Conservation (phyloP, 2,329 filamentous ascomycete species). For the Orbilia quercus region DNA sequence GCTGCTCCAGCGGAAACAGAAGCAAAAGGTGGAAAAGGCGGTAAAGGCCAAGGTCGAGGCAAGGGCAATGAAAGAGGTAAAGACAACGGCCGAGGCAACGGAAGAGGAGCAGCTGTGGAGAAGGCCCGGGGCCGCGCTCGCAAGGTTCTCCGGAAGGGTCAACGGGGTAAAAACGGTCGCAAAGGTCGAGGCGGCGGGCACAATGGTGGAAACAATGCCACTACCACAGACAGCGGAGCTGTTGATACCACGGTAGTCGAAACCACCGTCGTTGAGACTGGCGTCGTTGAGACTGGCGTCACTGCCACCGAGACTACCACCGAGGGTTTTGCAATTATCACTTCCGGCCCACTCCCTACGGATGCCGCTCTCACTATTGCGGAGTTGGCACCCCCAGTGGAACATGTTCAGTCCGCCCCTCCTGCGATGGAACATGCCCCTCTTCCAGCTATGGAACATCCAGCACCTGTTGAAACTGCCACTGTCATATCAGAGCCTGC, state of each 20-base stretch:
- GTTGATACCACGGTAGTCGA: slow-evolving; percentile 14
- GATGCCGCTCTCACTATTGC: background rate
- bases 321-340: slow-evolving; percentile 42
- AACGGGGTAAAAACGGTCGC: slow-evolving; percentile 1
- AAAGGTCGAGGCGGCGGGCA: slow-evolving; percentile 8
- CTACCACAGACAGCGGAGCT: slow-evolving; percentile 27
- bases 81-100: background rate
- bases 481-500: background rate
- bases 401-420: background rate
- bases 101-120: background rate
- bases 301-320: slow-evolving; percentile 22
- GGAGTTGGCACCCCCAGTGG: slow-evolving; percentile 8
- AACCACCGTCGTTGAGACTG: slow-evolving; percentile 4
- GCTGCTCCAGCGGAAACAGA: slow-evolving; percentile 18
- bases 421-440: background rate
- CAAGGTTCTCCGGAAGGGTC: slow-evolving; percentile 8
- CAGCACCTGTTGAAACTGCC: slow-evolving; percentile 3
- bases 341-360: slow-evolving; percentile 23
- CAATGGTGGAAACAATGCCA: slow-evolving; percentile 19
- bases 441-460: slow-evolving; percentile 18
- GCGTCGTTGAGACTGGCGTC: slow-evolving; percentile 2
- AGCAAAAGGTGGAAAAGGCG: slow-evolving; percentile 16
- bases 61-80: slow-evolving; percentile 1
- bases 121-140: background rate
- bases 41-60: slow-evolving; percentile 22